Evolutionary conservation across 108 stramenopile genomes (phyloP).

Genomic region (Fistulifera solaris): DNA sequence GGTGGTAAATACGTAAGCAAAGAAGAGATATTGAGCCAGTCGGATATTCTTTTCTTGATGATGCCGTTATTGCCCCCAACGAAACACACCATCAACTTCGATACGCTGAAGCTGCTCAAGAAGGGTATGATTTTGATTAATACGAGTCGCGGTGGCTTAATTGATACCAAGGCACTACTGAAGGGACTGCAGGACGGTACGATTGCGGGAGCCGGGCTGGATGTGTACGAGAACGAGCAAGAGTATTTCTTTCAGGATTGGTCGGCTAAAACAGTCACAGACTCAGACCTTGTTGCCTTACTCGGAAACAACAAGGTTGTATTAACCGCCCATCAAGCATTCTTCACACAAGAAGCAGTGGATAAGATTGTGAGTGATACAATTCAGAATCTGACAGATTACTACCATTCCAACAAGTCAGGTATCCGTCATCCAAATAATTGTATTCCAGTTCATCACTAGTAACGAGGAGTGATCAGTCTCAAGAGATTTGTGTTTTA

Average conservation of each 20-base stretch:
- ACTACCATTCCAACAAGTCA: constrained; percentile 14
- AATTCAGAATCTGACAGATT: constrained; percentile 39
- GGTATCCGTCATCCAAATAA: constrained; percentile 25
- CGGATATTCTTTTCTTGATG: constrained; percentile 65
- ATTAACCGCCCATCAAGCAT: constrained; percentile 75
- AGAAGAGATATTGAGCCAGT: constrained; percentile 57
- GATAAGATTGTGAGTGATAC: constrained; percentile 69
- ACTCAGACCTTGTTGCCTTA: constrained; percentile 35
- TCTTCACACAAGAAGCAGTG: constrained; percentile 74
- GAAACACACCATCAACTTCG: constrained; percentile 43
- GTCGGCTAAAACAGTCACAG: constrained; percentile 39
- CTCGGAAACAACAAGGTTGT: constrained; percentile 49
- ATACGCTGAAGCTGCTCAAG: constrained; percentile 39
- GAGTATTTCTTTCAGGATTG: constrained; percentile 80
- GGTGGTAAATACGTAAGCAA: constrained; percentile 68
- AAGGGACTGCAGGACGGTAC: constrained; percentile 46
- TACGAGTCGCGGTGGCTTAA: constrained; percentile 64
- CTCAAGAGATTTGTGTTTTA: too few species aligned
- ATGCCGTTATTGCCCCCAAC: constrained; percentile 63
- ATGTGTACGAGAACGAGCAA: constrained; percentile 69
- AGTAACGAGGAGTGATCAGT: background rate
- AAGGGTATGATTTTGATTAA: constrained; percentile 70
- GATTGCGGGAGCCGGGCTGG: constrained; percentile 55
- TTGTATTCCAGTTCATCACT: constrained; percentile 14
- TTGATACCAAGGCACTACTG: constrained; percentile 60